Conservation (phyloP, 2,329 filamentous ascomycete genomes). For the Aspergillus tamarii region DNA sequence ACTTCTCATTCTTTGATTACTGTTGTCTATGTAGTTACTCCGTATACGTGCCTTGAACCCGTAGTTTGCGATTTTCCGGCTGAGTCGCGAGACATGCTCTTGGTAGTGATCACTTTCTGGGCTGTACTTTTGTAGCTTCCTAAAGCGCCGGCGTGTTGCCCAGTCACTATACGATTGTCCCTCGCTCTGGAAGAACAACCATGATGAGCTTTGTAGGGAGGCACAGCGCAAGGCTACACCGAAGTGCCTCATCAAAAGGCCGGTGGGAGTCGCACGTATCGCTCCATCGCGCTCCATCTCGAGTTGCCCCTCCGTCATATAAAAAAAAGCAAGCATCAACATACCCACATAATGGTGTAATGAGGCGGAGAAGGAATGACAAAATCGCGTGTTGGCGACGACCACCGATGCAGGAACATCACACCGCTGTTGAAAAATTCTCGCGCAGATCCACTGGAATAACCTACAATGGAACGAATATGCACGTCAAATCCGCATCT, state of each 20-base stretch:
- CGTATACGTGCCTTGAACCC: background rate
- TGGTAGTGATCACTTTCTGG: background rate
- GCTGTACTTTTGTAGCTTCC: background rate
- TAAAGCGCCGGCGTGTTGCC: too few species aligned
- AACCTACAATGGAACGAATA: background rate
- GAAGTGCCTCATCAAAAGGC: background rate
- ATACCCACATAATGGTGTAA: background rate
- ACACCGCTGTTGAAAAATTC: conserved; percentile 11
- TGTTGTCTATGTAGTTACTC: background rate
- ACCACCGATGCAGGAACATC: background rate
- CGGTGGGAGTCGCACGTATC: background rate
- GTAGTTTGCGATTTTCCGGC: background rate
- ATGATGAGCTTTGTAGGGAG: background rate
- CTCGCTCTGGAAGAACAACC: background rate
- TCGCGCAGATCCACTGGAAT: background rate
- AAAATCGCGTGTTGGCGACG: background rate
- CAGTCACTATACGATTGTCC: too few species aligned
- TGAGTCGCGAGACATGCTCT: background rate
- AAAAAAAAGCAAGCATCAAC: background rate
- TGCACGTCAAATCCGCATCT: background rate
- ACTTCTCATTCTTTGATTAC: background rate
- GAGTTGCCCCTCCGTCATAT: background rate
- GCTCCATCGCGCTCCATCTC: background rate
- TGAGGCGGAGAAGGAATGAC: background rate
- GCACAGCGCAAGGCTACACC: background rate